These are phyloP conservation scores for Takashimella tepidaria DNA, from an alignment of 1,284 basidiomycete species.

Conservation along the genomic window DNA sequence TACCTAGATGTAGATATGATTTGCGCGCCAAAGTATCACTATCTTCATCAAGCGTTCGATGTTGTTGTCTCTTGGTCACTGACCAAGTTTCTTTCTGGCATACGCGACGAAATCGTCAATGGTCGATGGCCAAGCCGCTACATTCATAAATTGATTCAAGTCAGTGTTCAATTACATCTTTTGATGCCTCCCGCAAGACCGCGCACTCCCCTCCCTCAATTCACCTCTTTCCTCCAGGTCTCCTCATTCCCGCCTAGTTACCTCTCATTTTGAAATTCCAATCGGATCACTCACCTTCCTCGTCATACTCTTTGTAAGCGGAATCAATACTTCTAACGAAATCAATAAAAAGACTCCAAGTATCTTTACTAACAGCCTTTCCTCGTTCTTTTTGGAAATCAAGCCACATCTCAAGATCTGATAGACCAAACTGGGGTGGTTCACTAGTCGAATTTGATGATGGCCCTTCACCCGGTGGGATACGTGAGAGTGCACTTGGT, in stretches of 20 bases:
- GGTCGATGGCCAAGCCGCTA: slow-evolving; percentile 48
- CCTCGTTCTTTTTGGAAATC: slow-evolving; percentile 66
- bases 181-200: too few relatives aligned
- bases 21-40: too few relatives aligned
- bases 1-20: too few relatives aligned
- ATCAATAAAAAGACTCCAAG: slow-evolving; percentile 74
- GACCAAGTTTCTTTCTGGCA: slow-evolving; percentile 23
- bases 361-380: slow-evolving; percentile 88
- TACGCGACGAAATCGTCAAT: slow-evolving; percentile 49
- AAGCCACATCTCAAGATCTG: slow-evolving; percentile 75
- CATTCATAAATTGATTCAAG: background rate
- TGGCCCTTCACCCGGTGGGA: slow-evolving; percentile 17
- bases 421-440: slow-evolving; percentile 59
- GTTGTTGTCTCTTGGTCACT: background rate
- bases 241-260: too few relatives aligned
- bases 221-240: too few relatives aligned
- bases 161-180: background rate
- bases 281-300: slow-evolving; percentile 70
- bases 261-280: too few relatives aligned
- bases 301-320: slow-evolving; percentile 74
- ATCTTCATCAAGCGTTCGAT: slow-evolving; percentile 6
- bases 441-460: slow-evolving; percentile 22
- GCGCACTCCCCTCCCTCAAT: too few relatives aligned
- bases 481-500: slow-evolving; percentile 57
- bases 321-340: slow-evolving; percentile 69